A percentile compares a stretch with the other conserved stretches of the same genome.
Conservation (phyloP, 495 filamentous ascomycete genomes). For the Aspergillus ellipticus region DNA sequence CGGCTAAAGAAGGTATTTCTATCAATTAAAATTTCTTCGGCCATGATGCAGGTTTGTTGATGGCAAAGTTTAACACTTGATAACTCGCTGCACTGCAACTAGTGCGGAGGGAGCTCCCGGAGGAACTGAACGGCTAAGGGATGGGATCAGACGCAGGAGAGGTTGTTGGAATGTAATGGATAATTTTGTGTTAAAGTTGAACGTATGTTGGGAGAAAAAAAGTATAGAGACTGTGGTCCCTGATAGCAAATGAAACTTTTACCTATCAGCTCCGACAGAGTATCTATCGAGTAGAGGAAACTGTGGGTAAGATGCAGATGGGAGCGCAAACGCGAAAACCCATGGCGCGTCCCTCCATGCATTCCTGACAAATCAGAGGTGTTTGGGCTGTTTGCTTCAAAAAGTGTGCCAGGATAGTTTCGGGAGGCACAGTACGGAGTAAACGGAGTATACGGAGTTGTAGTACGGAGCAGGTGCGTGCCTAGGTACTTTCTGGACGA, state of each 20-base stretch:
- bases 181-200: background rate
- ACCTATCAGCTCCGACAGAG: background rate
- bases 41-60: slow-evolving; percentile 35
- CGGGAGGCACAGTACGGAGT: background rate
- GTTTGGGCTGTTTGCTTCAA: slow-evolving; percentile 19
- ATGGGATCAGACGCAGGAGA: background rate
- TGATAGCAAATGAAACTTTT: background rate
- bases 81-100: slow-evolving; percentile 4
- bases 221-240: background rate
- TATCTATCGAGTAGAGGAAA: no score
- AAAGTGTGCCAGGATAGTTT: no score
- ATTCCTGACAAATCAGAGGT: background rate
- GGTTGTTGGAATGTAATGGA: background rate
- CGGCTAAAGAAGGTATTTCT: slow-evolving; percentile 88
- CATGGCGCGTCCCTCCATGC: background rate
- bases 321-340: slow-evolving; percentile 1
- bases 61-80: slow-evolving; percentile 10
- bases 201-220: background rate
- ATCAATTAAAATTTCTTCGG: slow-evolving; percentile 82
- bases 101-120: background rate
- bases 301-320: background rate
- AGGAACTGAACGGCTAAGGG: background rate
- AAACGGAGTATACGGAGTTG: no score
- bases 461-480: no score
- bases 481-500: no score